Conservation (phyloP, 1,284 basidiomycete genomes). For the Heterobasidion irregulare region DNA sequence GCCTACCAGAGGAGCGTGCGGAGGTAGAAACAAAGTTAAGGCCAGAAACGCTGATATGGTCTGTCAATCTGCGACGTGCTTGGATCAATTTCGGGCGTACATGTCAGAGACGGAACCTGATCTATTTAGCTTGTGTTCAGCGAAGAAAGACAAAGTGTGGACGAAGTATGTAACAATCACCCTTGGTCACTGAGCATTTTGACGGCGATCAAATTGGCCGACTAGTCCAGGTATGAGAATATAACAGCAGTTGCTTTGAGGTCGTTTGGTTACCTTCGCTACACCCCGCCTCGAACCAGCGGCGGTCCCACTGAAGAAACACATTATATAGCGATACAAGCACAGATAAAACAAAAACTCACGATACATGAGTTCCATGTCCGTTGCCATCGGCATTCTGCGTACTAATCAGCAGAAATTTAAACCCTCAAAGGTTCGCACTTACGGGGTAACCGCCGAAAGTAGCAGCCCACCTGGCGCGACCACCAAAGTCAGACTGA, state of each 20-base stretch:
- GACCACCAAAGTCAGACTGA: conserved; percentile 55
- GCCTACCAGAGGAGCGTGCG: conserved; percentile 40
- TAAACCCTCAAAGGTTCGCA: background rate
- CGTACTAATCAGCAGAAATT: conserved; percentile 22
- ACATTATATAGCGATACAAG: conserved; percentile 14
- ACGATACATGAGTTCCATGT: conserved; percentile 36
- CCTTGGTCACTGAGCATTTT: conserved; percentile 65
- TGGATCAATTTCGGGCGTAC: conserved; percentile 5
- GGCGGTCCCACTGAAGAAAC: conserved; percentile 41
- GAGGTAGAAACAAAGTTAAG: conserved; percentile 31
- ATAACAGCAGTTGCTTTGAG: background rate
- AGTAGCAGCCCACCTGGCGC: conserved; percentile 60
- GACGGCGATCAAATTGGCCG: conserved; percentile 60
- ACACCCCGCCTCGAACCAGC: conserved; percentile 60
- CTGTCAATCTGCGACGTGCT: background rate
- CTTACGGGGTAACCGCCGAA: conserved; percentile 19
- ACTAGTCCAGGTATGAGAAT: conserved; percentile 11
- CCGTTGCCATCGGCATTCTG: conserved; percentile 54
- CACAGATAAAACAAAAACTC: conserved; percentile 8
- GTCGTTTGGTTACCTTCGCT: conserved; percentile 33
- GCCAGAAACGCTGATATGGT: conserved; percentile 36
- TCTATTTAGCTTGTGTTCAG: conserved; percentile 33
- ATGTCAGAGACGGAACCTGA: conserved; percentile 18
- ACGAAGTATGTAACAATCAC: conserved; percentile 20
- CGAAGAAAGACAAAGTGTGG: conserved; percentile 48